Percentiles rank a stretch among this genome's conserved stretches.
phyloP scores from a whole-genome alignment of 371 early-diverging fungal species.

The Lichtheimia ramosa region DNA sequence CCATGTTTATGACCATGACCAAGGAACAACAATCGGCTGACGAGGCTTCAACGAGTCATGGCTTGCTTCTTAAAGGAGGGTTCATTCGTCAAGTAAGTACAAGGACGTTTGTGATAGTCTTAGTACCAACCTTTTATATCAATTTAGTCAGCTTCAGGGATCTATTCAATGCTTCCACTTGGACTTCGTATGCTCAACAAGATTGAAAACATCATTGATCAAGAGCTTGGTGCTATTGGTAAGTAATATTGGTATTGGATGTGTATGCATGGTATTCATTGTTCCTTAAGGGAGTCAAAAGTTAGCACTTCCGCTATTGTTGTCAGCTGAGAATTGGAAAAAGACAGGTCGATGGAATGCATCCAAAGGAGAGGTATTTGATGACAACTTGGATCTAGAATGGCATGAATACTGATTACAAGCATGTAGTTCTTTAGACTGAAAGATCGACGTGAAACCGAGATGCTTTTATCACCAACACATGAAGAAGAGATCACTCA shows the following conservation, averaged over 20 bases:
- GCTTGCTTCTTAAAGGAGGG: constrained; percentile 2
- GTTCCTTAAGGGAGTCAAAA: constrained; percentile 65
- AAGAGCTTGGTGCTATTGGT: constrained; percentile 77
- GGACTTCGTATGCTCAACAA: constrained; percentile 76
- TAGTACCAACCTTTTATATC: not conserved
- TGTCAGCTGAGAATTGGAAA: constrained; percentile 74
- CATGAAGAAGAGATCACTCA: constrained; percentile 92
- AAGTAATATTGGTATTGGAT: constrained; percentile 1
- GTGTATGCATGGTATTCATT: not conserved
- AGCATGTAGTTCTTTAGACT: constrained; percentile 66
- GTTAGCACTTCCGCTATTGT: constrained; percentile 68
- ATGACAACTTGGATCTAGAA: not conserved
- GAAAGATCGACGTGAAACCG: constrained; percentile 75
- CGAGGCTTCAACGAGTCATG: constrained; percentile 6
- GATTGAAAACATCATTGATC: constrained; percentile 76
- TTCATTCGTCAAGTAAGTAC: constrained; percentile 5
- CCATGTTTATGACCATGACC: constrained; percentile 11
- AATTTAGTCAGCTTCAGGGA: constrained; percentile 72
- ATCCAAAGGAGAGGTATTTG: constrained; percentile 64
- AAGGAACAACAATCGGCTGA: constrained; percentile 9
- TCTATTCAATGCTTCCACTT: constrained; percentile 80
- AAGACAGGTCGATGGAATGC: constrained; percentile 78
- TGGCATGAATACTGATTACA: not conserved
- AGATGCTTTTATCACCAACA: constrained; percentile 81
- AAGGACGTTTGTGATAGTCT: too few species aligned